Base-by-base conservation (phyloP, 192 early-diverging fungal species). In the Coemansia sp. region DNA sequence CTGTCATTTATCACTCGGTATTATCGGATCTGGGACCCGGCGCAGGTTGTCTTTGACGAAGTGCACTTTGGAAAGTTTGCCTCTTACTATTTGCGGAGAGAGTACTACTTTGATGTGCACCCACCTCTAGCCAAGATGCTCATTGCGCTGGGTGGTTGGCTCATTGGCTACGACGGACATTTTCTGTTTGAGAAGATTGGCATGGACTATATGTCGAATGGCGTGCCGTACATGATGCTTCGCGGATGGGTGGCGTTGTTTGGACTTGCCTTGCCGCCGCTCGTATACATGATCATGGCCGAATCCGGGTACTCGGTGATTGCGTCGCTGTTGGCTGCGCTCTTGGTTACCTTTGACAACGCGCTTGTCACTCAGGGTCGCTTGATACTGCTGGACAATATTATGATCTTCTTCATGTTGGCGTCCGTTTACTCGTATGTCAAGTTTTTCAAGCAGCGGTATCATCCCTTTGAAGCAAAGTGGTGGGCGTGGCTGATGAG, bases 21-120 rank as follows among this genome's bases (percentile, higher is more conserved):
- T 71, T 91, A 86, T 74, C 84, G 78, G 68, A 90, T 94, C 35
- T 75, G 78, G 65, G 83, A 88, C 53, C 92, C 92, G 1, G 69
- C 85, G 22, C 85, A 92, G 70, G 92, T 94, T 9, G 92, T 94
- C 27, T 99, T 99, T 76, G 97, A 99, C 75, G 97, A 99, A 71
- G 96, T 98, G 9, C 97, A 99, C 75, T 99, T 99, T 86, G 97
- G 97, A 56, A 99, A 99, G 76, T 99, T 99, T 72, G 95, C 95
- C 16, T 89, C 88, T 16, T 96, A 91, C 84, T 99, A 99, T 64
- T 72, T 99, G 35, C 86, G 88, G 11, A 78, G 94, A 11, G 83
- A 87, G 29, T 99, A 95, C 83, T 97, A 90, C 76, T 99, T 99
- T 84, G 97, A 99, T 69, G 95, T 99, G 20, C 97, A 99, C 67